phyloP scores from a whole-genome alignment of 306 rosid genomes.

The Medicago truncatula region MtrunA17r5.0-ANR NC_053048.1:43234501-43235000 shows the following conservation, averaged over 20 bases:
- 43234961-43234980: constrained; percentile 64
- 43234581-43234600: constrained; percentile 97
- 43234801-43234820: constrained; percentile 95
- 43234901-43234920: neutral
- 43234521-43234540: constrained; percentile 75
- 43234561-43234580: constrained; percentile 97
- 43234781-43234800: constrained; percentile 92
- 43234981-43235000: constrained; percentile 97
- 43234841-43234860: constrained; percentile 90
- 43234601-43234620: constrained; percentile 91
- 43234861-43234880: constrained; percentile 88
- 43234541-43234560: constrained; percentile 84
- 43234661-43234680: constrained; percentile 10
- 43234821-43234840: constrained; percentile 91
- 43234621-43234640: constrained; percentile 96
- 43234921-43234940: neutral
- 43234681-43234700: neutral
- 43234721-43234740: constrained; percentile 44
- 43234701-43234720: neutral
- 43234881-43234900: constrained; percentile 7
- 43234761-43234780: constrained; percentile 83
- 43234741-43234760: constrained; percentile 93
- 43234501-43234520: constrained; percentile 63
- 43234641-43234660: constrained; percentile 54
- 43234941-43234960: neutral